Percentiles rank a stretch among this genome's conserved stretches.
Evolutionary conservation across 2,329 filamentous ascomycete genomes (phyloP).

Genomic region (Didymella pomorum): DNA sequence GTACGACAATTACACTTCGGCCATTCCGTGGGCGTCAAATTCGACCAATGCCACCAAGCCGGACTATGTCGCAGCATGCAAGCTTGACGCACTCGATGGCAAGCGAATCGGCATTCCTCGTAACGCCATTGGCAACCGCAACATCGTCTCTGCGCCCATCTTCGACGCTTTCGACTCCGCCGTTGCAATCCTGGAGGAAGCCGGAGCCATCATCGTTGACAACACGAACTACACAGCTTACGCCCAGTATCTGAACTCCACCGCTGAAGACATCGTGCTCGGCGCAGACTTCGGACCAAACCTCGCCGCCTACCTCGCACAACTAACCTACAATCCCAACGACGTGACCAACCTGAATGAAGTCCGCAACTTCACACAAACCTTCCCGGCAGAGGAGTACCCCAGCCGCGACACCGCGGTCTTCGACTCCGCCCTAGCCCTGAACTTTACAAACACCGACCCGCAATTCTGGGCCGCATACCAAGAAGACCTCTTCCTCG

Average conservation of each 20-base stretch:
- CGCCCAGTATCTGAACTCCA: constrained; percentile 54
- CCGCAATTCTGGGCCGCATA: constrained; percentile 66
- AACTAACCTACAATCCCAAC: constrained; percentile 66
- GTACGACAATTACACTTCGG: constrained; percentile 65
- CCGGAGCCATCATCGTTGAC: constrained; percentile 68
- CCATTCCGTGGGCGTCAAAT: constrained; percentile 59
- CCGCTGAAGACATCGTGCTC: constrained; percentile 57
- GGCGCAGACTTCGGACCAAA: constrained; percentile 67
- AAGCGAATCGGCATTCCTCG: constrained; percentile 71
- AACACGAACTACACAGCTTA: constrained; percentile 66
- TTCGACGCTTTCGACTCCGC: constrained; percentile 65
- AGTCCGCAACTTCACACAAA: constrained; percentile 64
- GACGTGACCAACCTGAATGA: constrained; percentile 62
- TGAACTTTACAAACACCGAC: constrained; percentile 64
- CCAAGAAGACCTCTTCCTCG: constrained; percentile 62
- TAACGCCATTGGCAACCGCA: constrained; percentile 60
- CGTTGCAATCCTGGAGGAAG: constrained; percentile 60
- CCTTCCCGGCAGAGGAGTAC: constrained; percentile 63
- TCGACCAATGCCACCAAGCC: constrained; percentile 57
- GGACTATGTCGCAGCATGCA: constrained; percentile 68
- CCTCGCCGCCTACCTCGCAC: constrained; percentile 64
- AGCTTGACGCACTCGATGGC: constrained; percentile 61
- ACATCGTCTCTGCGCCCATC: constrained; percentile 47
- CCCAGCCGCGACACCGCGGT: constrained; percentile 65
- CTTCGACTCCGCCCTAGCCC: constrained; percentile 64